Base-by-base conservation (phyloP, 2,329 filamentous ascomycete species). In the Fusarium hostae region DNA sequence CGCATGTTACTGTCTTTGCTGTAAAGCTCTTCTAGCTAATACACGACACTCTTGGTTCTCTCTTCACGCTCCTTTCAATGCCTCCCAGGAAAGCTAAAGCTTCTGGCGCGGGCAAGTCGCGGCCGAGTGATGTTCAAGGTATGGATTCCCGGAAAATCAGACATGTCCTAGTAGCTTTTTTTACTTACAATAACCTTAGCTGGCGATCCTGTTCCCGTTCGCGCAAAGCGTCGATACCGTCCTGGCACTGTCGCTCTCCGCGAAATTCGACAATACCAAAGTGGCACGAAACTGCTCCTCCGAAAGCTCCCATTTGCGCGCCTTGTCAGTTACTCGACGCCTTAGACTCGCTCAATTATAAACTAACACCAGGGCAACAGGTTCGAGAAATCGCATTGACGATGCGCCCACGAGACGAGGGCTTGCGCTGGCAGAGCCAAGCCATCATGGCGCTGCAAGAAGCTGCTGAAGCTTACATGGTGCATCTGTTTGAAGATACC, bases 391-490 rank as follows among this genome's bases (percentile, higher is more conserved):
- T 94, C 73, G 92, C 92, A 7, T 79, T 93, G 32, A 83, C 86
- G 2, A 86, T 91, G 67, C 89, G 90, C 22, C 88, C 89, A 8
- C 81, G 82, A 39, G 89, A 89, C 66, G 85, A 90, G 63, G 91
- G 93, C 68, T 90, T 98, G 81, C 90, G 95, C 75, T 99, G 96
- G 95, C 96, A 98, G 84, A 97, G 93, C 59, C 95, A 97, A 77
- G 95, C 96, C 56, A 96, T 98, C 77, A 90, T 93, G 78, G 95
- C 95, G 16, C 87, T 98, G 5, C 95, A 98, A 83, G 95, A 98
- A 86, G 94, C 95, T 18, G 90, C 95, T n/a, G 95, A 98, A 84
- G 95, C 95, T 9, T 98, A 97, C 82, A 87, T 98, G 75, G 93
- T 98, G 65, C 95, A 97, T 79, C 86, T 98, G n/a, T 98, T 98